Evolutionary conservation across 179 eudicot species (phyloP).

Genomic region (Sideroxylon spinosum): DNA sequence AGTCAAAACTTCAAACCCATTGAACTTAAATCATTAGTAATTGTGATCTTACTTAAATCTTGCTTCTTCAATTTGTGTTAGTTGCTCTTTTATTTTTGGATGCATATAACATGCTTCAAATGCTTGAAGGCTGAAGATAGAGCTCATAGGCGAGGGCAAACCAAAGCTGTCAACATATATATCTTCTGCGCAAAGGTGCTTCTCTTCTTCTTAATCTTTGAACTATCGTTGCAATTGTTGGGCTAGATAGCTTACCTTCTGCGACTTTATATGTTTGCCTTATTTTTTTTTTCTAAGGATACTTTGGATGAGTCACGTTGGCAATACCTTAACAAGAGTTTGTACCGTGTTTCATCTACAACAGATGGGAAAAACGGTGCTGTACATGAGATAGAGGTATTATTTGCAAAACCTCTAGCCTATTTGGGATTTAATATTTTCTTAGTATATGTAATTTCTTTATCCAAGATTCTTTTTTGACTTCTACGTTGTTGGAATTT

Average conservation of each 20-base stretch:
- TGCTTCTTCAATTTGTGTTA: not conserved
- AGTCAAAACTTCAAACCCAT: not conserved
- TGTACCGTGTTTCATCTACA: conserved; percentile 76
- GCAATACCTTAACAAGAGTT: conserved; percentile 68
- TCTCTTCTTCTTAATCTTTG: conserved; percentile 1
- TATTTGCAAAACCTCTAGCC: not conserved
- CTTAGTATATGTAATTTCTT: not conserved
- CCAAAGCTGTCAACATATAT: conserved; percentile 81
- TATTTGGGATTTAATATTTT: not conserved
- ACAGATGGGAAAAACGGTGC: conserved; percentile 85
- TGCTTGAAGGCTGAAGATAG: conserved; percentile 84
- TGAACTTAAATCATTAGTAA: not conserved
- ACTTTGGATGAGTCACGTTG: conserved; percentile 79
- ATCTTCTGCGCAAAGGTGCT: conserved; percentile 90
- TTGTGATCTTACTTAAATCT: too few species aligned
- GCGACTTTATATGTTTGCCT: not conserved
- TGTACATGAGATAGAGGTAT: conserved; percentile 61
- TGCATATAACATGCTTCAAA: conserved; percentile 14
- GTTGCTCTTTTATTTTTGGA: conserved; percentile 6
- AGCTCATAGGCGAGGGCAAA: conserved; percentile 96
- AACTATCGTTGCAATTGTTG: conserved; percentile 14
- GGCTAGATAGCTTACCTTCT: not conserved
- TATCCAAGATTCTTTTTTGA: not conserved
- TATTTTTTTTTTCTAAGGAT: conserved; percentile 38
- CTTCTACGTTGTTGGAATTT: not conserved